Evolutionary conservation across 352 stramenopile genomes (phyloP).

Genomic region (Peronospora farinosa): DNA sequence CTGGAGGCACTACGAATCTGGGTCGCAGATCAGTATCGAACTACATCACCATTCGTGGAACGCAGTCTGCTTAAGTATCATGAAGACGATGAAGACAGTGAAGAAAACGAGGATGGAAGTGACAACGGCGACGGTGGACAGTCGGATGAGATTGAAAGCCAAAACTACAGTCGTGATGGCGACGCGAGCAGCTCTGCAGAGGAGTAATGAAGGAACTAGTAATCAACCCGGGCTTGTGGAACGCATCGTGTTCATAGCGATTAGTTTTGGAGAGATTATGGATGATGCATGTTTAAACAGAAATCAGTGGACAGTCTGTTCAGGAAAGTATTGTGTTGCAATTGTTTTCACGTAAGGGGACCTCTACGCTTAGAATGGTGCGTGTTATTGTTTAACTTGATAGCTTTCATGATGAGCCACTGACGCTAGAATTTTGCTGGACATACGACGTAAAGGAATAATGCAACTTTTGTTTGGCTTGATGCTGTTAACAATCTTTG

Average conservation of each 20-base stretch:
- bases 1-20: slow-evolving; percentile 80
- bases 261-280: slow-evolving; percentile 36
- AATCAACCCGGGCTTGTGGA: slow-evolving; percentile 50
- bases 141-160: slow-evolving; percentile 8
- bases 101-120: slow-evolving; percentile 27
- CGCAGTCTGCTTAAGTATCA: slow-evolving; percentile 75
- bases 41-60: slow-evolving; percentile 81
- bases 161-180: slow-evolving; percentile 4
- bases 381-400: too few species aligned
- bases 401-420: too few species aligned
- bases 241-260: slow-evolving; percentile 48
- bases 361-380: too few species aligned
- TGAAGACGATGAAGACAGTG: slow-evolving; percentile 50
- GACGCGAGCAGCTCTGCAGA: slow-evolving; percentile 2
- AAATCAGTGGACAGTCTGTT: too few species aligned
- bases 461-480: too few species aligned
- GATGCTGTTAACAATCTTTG: too few species aligned
- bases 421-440: too few species aligned
- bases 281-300: too few species aligned
- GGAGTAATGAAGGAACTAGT: slow-evolving; percentile 23
- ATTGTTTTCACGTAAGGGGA: too few species aligned
- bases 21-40: slow-evolving; percentile 81
- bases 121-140: slow-evolving; percentile 11
- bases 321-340: too few species aligned
- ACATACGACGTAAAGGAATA: too few species aligned